A percentile compares a stretch with the other conserved stretches of the same genome.
phyloP scores from a whole-genome alignment of 2,329 filamentous ascomycete genomes.

The Tolypocladium endophyticum region DNA sequence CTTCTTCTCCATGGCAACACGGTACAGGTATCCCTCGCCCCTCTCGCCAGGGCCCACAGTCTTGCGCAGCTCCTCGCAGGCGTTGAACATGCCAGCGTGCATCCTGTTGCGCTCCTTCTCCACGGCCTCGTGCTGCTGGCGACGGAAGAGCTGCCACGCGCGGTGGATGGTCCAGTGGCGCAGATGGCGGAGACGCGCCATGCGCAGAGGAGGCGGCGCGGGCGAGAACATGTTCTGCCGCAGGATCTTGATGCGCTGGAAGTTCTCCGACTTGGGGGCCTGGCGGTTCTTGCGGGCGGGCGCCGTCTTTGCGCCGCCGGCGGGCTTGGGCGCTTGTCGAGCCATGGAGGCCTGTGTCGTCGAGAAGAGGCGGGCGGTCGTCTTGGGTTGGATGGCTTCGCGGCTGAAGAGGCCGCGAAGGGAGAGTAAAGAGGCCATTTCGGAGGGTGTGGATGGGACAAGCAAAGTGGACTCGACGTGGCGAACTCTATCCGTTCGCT shows the following conservation, averaged over 20 bases:
- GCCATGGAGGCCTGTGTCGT: constrained; percentile 20
- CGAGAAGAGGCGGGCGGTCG: constrained; percentile 17
- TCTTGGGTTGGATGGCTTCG: constrained; percentile 5
- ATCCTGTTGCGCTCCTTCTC: constrained; percentile 65
- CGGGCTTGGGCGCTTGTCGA: constrained; percentile 16
- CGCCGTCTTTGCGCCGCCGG: constrained; percentile 11
- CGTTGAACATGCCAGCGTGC: constrained; percentile 73
- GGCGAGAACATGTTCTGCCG: constrained; percentile 37
- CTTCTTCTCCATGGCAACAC: constrained; percentile 85
- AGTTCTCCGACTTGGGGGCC: constrained; percentile 24
- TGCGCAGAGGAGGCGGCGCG: constrained; percentile 63
- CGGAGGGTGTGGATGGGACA: neutral
- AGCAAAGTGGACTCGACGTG: neutral
- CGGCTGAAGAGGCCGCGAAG: constrained; percentile 20
- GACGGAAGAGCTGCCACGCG: constrained; percentile 75
- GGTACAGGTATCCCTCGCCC: constrained; percentile 65
- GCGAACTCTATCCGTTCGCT: neutral
- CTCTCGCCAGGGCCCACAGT: constrained; percentile 45
- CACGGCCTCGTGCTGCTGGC: constrained; percentile 52
- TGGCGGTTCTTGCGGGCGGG: constrained; percentile 16
- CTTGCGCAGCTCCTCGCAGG: constrained; percentile 72
- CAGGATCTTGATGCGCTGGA: constrained; percentile 32
- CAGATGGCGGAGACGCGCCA: constrained; percentile 76
- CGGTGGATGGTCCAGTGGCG: constrained; percentile 99
- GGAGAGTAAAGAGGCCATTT: constrained; percentile 18